Evolutionary conservation across 805 yeast species (phyloP).

Genomic region (Metschnikowia proteae): DNA sequence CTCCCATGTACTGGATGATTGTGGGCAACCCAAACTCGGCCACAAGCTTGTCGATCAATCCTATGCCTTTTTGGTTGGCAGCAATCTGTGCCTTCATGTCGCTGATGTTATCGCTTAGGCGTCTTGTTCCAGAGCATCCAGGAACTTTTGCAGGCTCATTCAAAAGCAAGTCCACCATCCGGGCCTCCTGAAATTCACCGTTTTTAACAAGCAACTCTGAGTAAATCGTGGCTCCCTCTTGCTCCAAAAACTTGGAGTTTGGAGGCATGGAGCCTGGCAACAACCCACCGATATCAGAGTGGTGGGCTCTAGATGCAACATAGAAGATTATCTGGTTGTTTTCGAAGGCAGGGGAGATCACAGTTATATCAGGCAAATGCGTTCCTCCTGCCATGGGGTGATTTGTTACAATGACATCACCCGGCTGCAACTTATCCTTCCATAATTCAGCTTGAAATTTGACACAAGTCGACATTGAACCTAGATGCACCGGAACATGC

Average conservation of each 20-base stretch:
- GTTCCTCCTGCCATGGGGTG: constrained; percentile 44
- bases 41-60: constrained; percentile 16
- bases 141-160: constrained; percentile 76
- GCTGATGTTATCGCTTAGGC: constrained; percentile 76
- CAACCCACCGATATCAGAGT: constrained; percentile 92
- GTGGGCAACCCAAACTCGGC: constrained; percentile 17
- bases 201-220: constrained; percentile 66
- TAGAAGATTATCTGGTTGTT: constrained; percentile 57
- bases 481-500: constrained; percentile 44
- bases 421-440: constrained; percentile 37
- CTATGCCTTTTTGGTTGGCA: constrained; percentile 22
- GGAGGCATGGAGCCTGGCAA: constrained; percentile 96
- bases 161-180: constrained; percentile 57
- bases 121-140: constrained; percentile 87
- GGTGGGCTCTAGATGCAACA: constrained; percentile 94
- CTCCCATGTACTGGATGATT: constrained; percentile 18
- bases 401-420: constrained; percentile 43
- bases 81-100: constrained; percentile 42
- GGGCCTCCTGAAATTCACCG: constrained; percentile 73
- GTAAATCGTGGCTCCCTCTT: constrained; percentile 87
- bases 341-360: constrained; percentile 81
- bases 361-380: constrained; percentile 62
- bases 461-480: constrained; percentile 47
- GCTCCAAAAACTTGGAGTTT: constrained; percentile 74
- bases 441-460: constrained; percentile 39